Evolutionary conservation across 768 basidiomycete genomes (phyloP).

Genomic region (Clavulina sp.): DNA sequence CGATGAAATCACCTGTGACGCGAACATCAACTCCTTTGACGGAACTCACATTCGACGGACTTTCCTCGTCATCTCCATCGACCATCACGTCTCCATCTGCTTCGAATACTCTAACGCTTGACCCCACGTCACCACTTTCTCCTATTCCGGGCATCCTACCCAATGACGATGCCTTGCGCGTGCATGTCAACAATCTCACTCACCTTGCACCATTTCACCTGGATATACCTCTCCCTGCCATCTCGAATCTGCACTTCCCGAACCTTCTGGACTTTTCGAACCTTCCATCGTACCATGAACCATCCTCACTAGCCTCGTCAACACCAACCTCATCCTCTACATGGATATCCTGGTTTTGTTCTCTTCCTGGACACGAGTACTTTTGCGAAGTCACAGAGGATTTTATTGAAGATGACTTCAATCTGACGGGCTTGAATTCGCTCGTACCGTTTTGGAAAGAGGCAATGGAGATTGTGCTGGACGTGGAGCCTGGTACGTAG

Average conservation of each 20-base stretch:
- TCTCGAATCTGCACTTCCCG: neutral
- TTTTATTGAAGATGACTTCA: conserved; percentile 99
- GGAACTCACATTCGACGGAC: too few relatives aligned
- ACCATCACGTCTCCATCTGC: too few relatives aligned
- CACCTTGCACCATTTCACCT: neutral
- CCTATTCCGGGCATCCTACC: neutral
- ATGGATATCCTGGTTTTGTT: conserved; percentile 96
- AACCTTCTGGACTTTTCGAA: conserved; percentile 7
- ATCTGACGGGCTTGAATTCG: conserved; percentile 84
- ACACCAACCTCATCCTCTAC: conserved; percentile 83
- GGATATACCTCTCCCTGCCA: neutral
- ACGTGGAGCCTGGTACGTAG: conserved; percentile 85
- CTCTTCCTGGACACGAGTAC: conserved; percentile 89
- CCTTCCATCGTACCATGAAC: neutral
- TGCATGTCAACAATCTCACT: neutral
- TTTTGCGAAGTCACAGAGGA: conserved; percentile 97
- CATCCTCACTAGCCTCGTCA: conserved; percentile 44
- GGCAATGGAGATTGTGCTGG: conserved; percentile 99
- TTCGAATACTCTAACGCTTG: too few relatives aligned
- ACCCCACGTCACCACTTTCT: neutral
- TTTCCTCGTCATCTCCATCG: too few relatives aligned
- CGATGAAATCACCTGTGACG: too few relatives aligned
- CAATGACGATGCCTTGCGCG: neutral
- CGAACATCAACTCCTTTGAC: too few relatives aligned
- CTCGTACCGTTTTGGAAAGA: conserved; percentile 99